Evolutionary conservation across 164 flowering plant genomes (phyloP).

Genomic region (Tetracentron sinense): DNA sequence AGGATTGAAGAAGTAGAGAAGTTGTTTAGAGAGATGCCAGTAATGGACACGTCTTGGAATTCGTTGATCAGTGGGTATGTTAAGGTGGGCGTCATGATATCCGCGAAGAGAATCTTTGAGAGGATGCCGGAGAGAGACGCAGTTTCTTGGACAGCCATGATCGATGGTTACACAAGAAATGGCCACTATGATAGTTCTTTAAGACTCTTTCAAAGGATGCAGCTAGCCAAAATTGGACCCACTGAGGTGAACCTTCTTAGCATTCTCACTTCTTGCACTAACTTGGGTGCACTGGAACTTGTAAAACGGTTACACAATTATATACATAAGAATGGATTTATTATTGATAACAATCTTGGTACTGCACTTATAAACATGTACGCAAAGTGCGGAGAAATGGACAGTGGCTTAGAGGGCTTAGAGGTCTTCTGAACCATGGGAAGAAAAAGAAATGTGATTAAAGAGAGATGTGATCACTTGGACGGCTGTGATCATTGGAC

Average conservation of each 20-base stretch:
- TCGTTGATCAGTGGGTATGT: constrained; percentile 3
- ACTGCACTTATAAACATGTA: constrained; percentile 48
- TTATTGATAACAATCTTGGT: constrained; percentile 1
- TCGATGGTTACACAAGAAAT: constrained; percentile 7
- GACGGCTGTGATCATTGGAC: too few species aligned
- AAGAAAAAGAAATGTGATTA: too few species aligned
- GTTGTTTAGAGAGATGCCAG: constrained; percentile 6
- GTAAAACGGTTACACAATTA: too few species aligned
- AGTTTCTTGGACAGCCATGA: constrained; percentile 15
- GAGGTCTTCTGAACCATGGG: constrained; percentile 10
- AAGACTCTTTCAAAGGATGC: constrained; percentile 15
- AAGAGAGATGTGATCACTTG: constrained; percentile 15
- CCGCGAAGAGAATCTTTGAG: constrained; percentile 5
- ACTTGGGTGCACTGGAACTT: constrained; percentile 14
- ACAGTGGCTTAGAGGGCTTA: constrained; percentile 6
- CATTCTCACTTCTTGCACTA: constrained; percentile 11
- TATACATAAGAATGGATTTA: constrained; percentile 7
- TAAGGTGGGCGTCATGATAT: background rate
- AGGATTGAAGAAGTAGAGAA: constrained; percentile 13
- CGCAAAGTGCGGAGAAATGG: constrained; percentile 33
- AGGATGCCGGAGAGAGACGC: constrained; percentile 14
- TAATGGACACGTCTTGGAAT: constrained; percentile 12
- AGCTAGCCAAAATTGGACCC: constrained; percentile 4
- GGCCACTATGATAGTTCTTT: constrained; percentile 13
- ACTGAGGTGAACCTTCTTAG: constrained; percentile 12